These are phyloP conservation scores for Lactarius hatsudake DNA, from an alignment of 768 basidiomycete genomes.

Conservation along the genomic window DNA sequence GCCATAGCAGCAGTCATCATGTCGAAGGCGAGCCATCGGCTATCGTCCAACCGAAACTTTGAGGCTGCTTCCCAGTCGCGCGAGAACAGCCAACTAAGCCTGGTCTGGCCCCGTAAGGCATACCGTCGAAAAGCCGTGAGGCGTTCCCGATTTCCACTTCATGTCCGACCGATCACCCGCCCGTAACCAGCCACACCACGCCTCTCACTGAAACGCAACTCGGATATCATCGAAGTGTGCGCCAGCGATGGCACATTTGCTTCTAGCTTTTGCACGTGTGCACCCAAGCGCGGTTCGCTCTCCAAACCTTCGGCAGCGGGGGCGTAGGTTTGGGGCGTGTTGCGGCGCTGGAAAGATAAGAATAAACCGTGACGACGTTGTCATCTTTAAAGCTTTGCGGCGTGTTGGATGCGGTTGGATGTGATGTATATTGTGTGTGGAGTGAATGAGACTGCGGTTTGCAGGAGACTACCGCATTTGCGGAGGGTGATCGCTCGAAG, in stretches of 20 bases:
- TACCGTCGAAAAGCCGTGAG: conserved; percentile 4
- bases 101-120: neutral
- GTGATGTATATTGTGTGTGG: neutral
- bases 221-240: neutral
- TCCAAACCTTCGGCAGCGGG: neutral
- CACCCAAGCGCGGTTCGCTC: neutral
- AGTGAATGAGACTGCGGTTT: neutral
- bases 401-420: neutral
- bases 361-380: neutral
- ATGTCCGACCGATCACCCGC: conserved; percentile 23
- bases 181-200: conserved; percentile 16
- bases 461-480: conserved; percentile 9
- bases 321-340: neutral
- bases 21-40: neutral
- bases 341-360: neutral
- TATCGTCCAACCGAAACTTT: neutral
- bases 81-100: conserved; percentile 3
- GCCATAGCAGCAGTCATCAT: neutral
- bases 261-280: neutral
- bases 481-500: conserved; percentile 12
- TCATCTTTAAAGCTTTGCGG: neutral
- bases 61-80: neutral
- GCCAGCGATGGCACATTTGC: neutral
- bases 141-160: conserved; percentile 14
- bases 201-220: conserved; percentile 7